Evolutionary conservation across 108 stramenopile genomes (phyloP), one percentile per base, ranked within the genome.

Genomic region (Licmophora abbreviata): DNA sequence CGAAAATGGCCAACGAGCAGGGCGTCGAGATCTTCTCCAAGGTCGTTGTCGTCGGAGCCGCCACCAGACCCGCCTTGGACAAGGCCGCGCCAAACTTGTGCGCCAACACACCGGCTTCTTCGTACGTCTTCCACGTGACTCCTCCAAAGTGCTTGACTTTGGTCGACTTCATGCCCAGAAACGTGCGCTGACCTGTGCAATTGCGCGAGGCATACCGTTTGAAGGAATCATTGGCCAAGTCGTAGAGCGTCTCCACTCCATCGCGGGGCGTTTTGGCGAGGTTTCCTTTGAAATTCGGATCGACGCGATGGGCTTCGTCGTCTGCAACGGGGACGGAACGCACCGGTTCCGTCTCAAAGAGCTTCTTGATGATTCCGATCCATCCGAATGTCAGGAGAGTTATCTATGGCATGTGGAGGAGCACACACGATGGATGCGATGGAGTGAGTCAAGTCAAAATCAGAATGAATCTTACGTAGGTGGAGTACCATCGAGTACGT

Each of bases 1-100:
- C 94, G 56, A 87, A 95, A 34, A 95, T 86, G 52, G 85, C 86
- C 7, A 90, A 68, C n/a, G 83, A 76, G 55, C 84, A 84, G 18
- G 81, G 74, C n/a, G 74, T 83, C 18, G 44, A 74, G 54, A 93
- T 69, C 57, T 89, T 75, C 48, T 83, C 79, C 24, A 93, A 61
- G 33, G 64, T 77, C 4, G 79, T 66, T 30, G 58, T 79, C 15
- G 53, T 48, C 9, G 83, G 67, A 0, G 79, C 62, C 22, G 88
- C 52, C 3, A 84, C 79, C 25, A 82, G 54, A 20, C 85, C 88
- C 0, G 58, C 70, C 1, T 64, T 50, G 29, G 81, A 73, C 3
- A 93, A 61, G 21, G 79, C 82, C 27, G 92, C 92, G 18, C 92
- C 92, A 55, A 93, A 93, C 48, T 74, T 76, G 51, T 65, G 29